Evolutionary conservation across 176 grass and related monocot species (phyloP), one percentile per base, ranked within the genome.

Genomic region (Saccharum officinarum): DNA sequence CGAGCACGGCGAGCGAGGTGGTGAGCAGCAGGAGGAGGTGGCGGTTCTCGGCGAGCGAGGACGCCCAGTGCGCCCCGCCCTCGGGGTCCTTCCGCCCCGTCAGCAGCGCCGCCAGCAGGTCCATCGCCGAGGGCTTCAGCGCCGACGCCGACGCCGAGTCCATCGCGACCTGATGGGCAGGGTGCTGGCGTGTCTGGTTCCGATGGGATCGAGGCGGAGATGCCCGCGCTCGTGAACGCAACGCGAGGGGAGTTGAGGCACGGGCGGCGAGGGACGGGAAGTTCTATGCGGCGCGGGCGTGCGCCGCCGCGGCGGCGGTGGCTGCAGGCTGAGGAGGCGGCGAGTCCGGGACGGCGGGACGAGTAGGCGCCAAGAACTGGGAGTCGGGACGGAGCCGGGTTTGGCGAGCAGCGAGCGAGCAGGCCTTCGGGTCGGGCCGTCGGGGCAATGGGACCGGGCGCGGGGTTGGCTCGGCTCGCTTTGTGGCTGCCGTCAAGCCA

Each of bases 91-190:
- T 60, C 38, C 80, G 74, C 25, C 93, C 95, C 13, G 90, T 78
- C 18, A 98, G 82, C 91, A 98, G 88, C 74, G 93, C 91, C 46
- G 92, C 80, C 8, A 98, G 52, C 10, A 95, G 86, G 65, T 98
- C 93, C 45, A 98, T 69, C 80, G 96, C 83, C 69, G 95, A 98
- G 4, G 80, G 78, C 79, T 89, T 80, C 18, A 89, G 46, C 67
- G 34, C 68, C 47, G 34, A 60, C 47, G 68, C 49, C 75, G 80
- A 75, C 28, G 75, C 49, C 59, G 85, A 87, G 76, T 91, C 89
- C 85, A 91, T 90, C 16, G 30, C 4, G 66, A 17, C 23, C 18
- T 3, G 16, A 8, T 18, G 5, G 16, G 9, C 37, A 7, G 57
- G 31, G 12, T 4, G 34, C 28, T 4, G 34, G 12, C 5, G 11